Conservation (phyloP, 1,139 yeast genomes). For the Chernovozyma sophiae-reginae region DNA sequence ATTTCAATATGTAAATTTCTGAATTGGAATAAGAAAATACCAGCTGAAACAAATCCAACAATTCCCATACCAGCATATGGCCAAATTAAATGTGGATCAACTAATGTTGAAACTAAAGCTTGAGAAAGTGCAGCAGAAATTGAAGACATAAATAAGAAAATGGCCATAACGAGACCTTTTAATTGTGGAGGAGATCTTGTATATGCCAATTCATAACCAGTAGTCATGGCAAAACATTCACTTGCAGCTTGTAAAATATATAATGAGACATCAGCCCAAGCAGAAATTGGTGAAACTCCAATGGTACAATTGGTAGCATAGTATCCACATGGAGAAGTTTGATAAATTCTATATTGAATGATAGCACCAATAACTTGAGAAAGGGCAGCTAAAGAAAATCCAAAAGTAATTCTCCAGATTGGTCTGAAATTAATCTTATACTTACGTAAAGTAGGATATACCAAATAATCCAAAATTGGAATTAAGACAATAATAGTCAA, state of each 20-base stretch:
- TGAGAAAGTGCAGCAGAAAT: conserved; percentile 55
- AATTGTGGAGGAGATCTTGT: conserved; percentile 63
- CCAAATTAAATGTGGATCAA: conserved; percentile 53
- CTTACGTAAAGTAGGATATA: conserved; percentile 60
- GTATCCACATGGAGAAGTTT: conserved; percentile 38
- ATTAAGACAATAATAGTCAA: conserved; percentile 60
- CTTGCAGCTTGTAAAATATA: conserved; percentile 59
- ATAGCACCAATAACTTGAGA: conserved; percentile 42
- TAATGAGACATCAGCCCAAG: conserved; percentile 52
- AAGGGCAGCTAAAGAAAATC: conserved; percentile 31
- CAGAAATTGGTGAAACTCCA: conserved; percentile 48
- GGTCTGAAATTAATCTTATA: conserved; percentile 36
- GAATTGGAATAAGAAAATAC: conserved; percentile 42
- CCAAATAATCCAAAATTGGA: conserved; percentile 54
- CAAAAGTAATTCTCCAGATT: conserved; percentile 32
- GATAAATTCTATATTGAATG: conserved; percentile 32
- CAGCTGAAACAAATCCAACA: conserved; percentile 41
- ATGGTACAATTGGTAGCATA: conserved; percentile 45
- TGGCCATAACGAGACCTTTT: conserved; percentile 67
- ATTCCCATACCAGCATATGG: conserved; percentile 50
- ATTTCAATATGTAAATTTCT: conserved; percentile 51
- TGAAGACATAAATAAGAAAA: conserved; percentile 59
- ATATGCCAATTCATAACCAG: conserved; percentile 69
- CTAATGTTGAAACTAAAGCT: conserved; percentile 51
- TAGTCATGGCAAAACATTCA: conserved; percentile 65